Conservation (phyloP, 208 protist species). For the Trypanosoma scelopori region DNA sequence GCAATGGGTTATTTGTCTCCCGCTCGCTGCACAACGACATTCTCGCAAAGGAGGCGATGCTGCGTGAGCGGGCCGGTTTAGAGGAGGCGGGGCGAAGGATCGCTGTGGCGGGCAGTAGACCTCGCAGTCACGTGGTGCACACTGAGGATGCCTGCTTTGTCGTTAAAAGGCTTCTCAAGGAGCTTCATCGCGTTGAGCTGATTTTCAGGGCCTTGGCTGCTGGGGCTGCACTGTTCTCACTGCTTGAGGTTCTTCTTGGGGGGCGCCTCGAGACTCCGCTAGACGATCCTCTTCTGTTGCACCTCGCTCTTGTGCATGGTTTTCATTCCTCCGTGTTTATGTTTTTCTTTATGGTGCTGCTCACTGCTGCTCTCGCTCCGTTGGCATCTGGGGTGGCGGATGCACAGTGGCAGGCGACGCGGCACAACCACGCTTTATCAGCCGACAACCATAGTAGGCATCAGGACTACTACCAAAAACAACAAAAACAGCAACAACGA, state of each 20-base stretch:
- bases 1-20: slow-evolving; percentile 46
- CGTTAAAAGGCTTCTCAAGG: slow-evolving; percentile 21
- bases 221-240: background rate
- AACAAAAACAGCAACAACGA: background rate
- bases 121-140: slow-evolving; percentile 12
- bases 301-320: background rate
- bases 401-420: slow-evolving; percentile 31
- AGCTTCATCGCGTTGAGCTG: slow-evolving; percentile 18
- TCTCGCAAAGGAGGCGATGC: slow-evolving; percentile 23
- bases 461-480: background rate
- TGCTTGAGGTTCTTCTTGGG: slow-evolving; percentile 20
- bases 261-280: slow-evolving; percentile 5
- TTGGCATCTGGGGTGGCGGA: slow-evolving; percentile 40
- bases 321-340: slow-evolving; percentile 45
- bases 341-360: slow-evolving; percentile 41
- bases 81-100: slow-evolving; percentile 14
- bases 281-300: slow-evolving; percentile 17
- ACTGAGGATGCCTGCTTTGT: slow-evolving; percentile 2
- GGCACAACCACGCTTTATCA: slow-evolving; percentile 17
- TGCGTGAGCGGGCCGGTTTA: slow-evolving; percentile 19
- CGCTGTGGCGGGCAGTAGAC: background rate
- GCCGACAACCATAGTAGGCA: background rate
- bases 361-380: slow-evolving; percentile 41
- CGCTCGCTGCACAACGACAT: slow-evolving; percentile 34
- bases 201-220: slow-evolving; percentile 2